These are phyloP conservation scores for Colletotrichum sojae DNA, from an alignment of 2,329 filamentous ascomycete genomes.

Conservation along the genomic window DNA sequence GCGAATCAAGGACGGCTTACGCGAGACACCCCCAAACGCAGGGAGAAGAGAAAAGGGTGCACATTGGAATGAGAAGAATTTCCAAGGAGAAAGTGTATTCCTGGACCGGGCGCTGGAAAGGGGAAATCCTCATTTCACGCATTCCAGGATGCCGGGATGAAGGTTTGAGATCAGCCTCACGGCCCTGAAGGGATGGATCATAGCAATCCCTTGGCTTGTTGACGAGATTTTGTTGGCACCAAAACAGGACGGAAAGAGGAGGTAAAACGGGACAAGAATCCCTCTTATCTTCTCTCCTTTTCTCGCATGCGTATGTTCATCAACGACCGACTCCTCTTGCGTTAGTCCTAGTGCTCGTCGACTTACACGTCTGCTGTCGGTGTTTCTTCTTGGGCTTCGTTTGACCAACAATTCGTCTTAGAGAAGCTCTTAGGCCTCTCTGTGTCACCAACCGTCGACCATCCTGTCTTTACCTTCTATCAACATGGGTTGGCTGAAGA, in stretches of 20 bases:
- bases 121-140: not conserved
- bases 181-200: slow-evolving; percentile 1
- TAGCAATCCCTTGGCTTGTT: not conserved
- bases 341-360: not conserved
- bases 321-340: too few species aligned
- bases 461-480: not conserved
- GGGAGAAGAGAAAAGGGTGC: not conserved
- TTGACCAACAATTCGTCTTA: not conserved
- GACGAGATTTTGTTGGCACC: not conserved
- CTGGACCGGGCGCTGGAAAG: not conserved
- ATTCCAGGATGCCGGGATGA: slow-evolving; percentile 6
- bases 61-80: not conserved
- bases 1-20: not conserved
- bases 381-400: too few species aligned
- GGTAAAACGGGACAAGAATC: not conserved
- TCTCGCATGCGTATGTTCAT: too few species aligned
- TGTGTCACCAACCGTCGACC: not conserved
- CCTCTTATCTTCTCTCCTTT: too few species aligned
- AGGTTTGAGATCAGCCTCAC: not conserved
- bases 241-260: slow-evolving; percentile 5
- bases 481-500: slow-evolving; percentile 6
- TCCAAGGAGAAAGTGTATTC: not conserved
- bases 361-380: not conserved
- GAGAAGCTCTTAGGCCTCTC: not conserved
- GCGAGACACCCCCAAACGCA: not conserved